Evolutionary conservation across 352 stramenopile species (phyloP).

Genomic region (Phytophthora meadii): DNA sequence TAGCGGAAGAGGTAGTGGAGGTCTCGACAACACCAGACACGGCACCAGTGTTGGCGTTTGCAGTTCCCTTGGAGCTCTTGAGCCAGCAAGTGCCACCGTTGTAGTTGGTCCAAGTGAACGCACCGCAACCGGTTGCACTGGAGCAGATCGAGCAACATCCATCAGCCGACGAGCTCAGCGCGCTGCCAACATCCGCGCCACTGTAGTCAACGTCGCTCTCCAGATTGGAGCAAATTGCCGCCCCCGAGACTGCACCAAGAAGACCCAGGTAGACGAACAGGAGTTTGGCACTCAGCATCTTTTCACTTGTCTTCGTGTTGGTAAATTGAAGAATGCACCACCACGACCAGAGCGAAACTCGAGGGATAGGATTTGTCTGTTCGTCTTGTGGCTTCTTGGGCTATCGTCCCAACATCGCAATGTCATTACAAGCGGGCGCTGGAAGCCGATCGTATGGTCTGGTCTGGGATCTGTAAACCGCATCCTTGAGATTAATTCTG

Average conservation of each 20-base stretch:
- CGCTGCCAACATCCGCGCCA: not conserved
- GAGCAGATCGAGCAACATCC: conserved; percentile 3
- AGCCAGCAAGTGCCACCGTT: conserved; percentile 2
- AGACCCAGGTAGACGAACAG: conserved; percentile 1
- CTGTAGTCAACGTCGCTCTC: conserved; percentile 5
- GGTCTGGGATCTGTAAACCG: not conserved
- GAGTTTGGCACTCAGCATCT: not conserved
- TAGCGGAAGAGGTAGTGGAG: not conserved
- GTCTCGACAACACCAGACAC: not conserved
- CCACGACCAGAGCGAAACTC: too few relatives aligned
- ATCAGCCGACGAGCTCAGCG: not conserved
- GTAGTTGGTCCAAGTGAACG: conserved; percentile 4
- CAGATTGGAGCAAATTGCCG: not conserved
- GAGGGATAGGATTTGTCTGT: too few relatives aligned
- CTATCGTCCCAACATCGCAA: too few relatives aligned
- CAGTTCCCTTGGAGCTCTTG: not conserved
- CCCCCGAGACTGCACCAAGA: not conserved
- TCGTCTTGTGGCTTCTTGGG: too few relatives aligned
- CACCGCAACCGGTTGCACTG: not conserved
- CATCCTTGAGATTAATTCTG: conserved; percentile 2
- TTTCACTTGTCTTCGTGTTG: not conserved
- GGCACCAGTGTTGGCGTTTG: not conserved
- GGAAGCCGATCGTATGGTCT: not conserved
- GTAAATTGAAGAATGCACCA: conserved; percentile 3
- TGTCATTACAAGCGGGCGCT: not conserved